Base-by-base conservation (phyloP, 306 rosid species). In the Vigna unguiculata region DNA sequence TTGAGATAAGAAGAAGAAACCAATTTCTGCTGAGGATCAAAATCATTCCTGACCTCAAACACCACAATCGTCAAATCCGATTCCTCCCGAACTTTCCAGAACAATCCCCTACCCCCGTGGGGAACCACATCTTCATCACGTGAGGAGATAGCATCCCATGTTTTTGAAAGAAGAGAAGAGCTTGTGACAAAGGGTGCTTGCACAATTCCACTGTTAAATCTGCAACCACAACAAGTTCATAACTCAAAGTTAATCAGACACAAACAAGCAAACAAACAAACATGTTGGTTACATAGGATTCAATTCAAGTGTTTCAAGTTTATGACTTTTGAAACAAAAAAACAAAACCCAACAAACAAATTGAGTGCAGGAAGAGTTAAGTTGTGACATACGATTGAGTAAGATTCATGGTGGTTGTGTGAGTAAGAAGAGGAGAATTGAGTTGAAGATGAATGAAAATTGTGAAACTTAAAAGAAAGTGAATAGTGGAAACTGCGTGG, bases 161-260 rank as follows among this genome's bases (percentile, higher is more conserved):
- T 25, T 52, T 16, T 80, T 34, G 2, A 4, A 7, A 83, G 85
- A 19, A 86, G 10, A 58, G 28, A 78, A 73, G 93, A 82, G 49
- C 69, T 66, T 24, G 83, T 78, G 11, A 78, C 51, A 17, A 79
- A 67, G 41, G 58, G 49, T 3, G 84, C 95, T 17, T 46, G 43
- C 57, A 80, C 87, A 1, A 67, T 36, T 21, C 98, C 98, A 55
- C 74, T 48, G 87, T 88, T 85, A 52, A 87, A 88, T 48, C 96
- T 92, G 81, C 32, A 82, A 71, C 6, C 46, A 47, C 52, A 71
- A 54, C 58, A 55, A 71, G 17, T 40, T 51, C 7, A 40, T 1
- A 40, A 10, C 16, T 57, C 21, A 62, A 60, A 52, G 15, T 43
- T 3, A 12, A 43, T 43, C 48, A 4, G 3, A 43, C 48, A 43